phyloP scores from a whole-genome alignment of 2,329 filamentous ascomycete genomes.

The Fusarium paranaense region DNA sequence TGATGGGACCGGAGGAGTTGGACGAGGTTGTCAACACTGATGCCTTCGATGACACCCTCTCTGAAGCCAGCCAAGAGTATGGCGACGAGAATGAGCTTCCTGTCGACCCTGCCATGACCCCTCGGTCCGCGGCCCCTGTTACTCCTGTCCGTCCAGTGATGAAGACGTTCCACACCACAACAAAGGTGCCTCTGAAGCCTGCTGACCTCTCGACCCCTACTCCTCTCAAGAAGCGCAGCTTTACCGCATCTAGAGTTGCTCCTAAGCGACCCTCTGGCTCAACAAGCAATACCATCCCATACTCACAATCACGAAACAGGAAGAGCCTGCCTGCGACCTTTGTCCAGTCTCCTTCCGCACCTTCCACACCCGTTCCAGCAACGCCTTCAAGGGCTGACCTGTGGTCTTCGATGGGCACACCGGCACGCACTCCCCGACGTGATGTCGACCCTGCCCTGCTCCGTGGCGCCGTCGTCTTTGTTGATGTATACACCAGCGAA shows the following conservation, averaged over 20 bases:
- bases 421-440: constrained; percentile 66
- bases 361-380: constrained; percentile 47
- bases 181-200: constrained; percentile 80
- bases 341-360: constrained; percentile 42
- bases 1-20: constrained; percentile 59
- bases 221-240: constrained; percentile 61
- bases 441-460: constrained; percentile 68
- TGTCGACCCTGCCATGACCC: constrained; percentile 60
- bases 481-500: constrained; percentile 86
- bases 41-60: constrained; percentile 62
- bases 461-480: constrained; percentile 80
- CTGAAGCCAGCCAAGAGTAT: constrained; percentile 74
- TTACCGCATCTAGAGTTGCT: constrained; percentile 62
- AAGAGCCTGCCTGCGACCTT: constrained; percentile 40
- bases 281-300: constrained; percentile 64
- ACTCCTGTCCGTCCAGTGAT: constrained; percentile 68
- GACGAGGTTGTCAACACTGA: constrained; percentile 50
- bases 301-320: constrained; percentile 62
- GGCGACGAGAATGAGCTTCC: constrained; percentile 74
- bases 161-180: constrained; percentile 75
- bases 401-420: constrained; percentile 68
- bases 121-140: constrained; percentile 52
- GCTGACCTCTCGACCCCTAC: constrained; percentile 69
- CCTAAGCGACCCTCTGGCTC: constrained; percentile 56
- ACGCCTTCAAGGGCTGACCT: constrained; percentile 61